Base-by-base conservation (phyloP, 306 rosid genomes). In the Mimosa pudica region DNA sequence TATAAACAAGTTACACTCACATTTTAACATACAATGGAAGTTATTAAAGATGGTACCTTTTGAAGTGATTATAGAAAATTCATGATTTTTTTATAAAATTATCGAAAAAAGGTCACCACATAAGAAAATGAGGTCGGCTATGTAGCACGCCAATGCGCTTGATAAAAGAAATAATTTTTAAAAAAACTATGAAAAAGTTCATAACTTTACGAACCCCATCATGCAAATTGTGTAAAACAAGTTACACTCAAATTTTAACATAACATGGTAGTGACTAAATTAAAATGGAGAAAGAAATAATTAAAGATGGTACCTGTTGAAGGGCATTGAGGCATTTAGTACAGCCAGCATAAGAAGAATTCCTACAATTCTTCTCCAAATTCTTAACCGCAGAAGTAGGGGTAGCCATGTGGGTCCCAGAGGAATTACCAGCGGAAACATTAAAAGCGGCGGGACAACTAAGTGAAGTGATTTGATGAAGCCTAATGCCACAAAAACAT, bases 401-500 rank as follows among this genome's bases (percentile, higher is more conserved):
- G 3, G 97, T 89, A 11, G 98, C 98, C 47, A 91, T 89, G 78
- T 85, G 96, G 30, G 61, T 71, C 5, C 87, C 89, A 4, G 93
- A 77, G 67, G 82, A 64, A 77, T 85, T 90, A 3, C n/a, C 48
- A 16, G 71, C 89, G 0, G 98, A 73, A 9, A 91, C 79, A 75
- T 91, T 95, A 44, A 95, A 95, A 8, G 98, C 99, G 0, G 94
- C 98, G 0, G 95, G 86, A 70, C 99, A 95, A 8, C 91, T 85
- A 2, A 95, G 77, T 0, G 98, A 95, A 58, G 91, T 86, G 8
- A 95, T 93, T 82, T 95, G 99, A 80, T 93, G 99, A 6, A 95
- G 92, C 11, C 98, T 38, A 71, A 95, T 95, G 51, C 99, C 99
- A 35, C 99, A 95, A 79, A 95, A 93, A 84, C 99, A 95, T 8